Base-by-base conservation (phyloP, 768 basidiomycete species). In the Amanita pseudoporphyria region DNA sequence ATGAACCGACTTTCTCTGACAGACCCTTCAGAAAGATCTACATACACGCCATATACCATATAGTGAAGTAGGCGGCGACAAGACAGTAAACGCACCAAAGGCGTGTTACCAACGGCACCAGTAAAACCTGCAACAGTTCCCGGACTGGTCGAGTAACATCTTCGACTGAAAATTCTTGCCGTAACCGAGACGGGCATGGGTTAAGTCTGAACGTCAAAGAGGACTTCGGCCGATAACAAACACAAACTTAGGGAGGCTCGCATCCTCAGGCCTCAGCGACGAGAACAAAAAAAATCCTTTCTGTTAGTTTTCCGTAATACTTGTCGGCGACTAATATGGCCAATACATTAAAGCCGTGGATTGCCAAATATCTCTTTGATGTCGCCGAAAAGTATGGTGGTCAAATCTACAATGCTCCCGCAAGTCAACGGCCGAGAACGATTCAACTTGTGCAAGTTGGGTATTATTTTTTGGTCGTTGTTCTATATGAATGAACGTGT, bases 91-190 rank as follows among this genome's bases (percentile, higher is more conserved):
- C 59, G 52, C n/a, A 94, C 93, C 38, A 97, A 71, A 49, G 95
- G 95, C 0, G 95, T 98, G 67, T 92, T 92, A 54, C 94, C 95
- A 38, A 98, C 77, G 22, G 93, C 83, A 5, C 84, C 90, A 9
- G 77, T 79, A 67, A 98, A 93, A 40, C 94, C 90, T 47, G 85
- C 68, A 21, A 83, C 84, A 14, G 72, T 13, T 9, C 10, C 36
- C 12, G 38, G 22, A 16, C 14, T 21, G 14, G 36, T 47, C 26
- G 45, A 47, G 14, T 18, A 14, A 14, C 37, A 14, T 18, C 35
- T 37, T 10, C 21, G 18, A 14, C 6, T 13, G 31, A 24, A 35
- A 16, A 14, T 22, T 18, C 26, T 6, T 43, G 18, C 39, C 12
- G 39, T 19, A 6, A 14, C 9, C 28, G 24, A 32, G 10, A 9